Percentiles rank a stretch among this genome's conserved stretches.
These are phyloP conservation scores for Rhodosporidiobolus sp. DNA, from an alignment of 768 basidiomycete genomes.

Conservation along the genomic window DNA sequence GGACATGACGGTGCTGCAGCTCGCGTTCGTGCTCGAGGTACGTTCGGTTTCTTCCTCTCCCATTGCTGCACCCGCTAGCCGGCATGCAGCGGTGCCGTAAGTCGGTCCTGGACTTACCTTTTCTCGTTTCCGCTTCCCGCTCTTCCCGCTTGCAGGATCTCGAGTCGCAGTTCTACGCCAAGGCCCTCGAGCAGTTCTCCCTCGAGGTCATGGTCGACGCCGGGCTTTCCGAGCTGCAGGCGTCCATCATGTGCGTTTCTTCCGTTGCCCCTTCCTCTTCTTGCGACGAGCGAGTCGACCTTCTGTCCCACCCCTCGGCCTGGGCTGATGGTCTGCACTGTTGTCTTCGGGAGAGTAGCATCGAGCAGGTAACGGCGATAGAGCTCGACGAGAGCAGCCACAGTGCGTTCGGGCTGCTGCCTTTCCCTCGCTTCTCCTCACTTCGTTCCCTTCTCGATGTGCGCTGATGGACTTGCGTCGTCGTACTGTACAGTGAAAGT, in stretches of 20 bases:
- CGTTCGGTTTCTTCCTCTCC: neutral
- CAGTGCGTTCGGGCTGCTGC: neutral
- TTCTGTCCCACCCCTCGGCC: neutral
- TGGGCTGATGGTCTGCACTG: neutral
- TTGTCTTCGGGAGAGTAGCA: neutral
- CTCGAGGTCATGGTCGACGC: conserved; percentile 18
- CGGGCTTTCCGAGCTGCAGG: conserved; percentile 22
- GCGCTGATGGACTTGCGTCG: neutral
- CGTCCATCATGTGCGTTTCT: conserved; percentile 26
- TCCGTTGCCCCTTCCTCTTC: too few species aligned
- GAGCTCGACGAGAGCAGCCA: conserved; percentile 25
- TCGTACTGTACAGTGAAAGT: conserved; percentile 1
- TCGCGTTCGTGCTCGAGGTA: conserved; percentile 29
- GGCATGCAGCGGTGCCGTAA: too few species aligned
- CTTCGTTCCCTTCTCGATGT: neutral
- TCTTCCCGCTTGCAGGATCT: conserved; percentile 12
- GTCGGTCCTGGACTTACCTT: too few species aligned
- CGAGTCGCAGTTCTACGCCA: conserved; percentile 27
- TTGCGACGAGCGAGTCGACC: neutral
- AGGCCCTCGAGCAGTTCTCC: conserved; percentile 25
- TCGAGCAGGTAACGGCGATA: conserved; percentile 31
- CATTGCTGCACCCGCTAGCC: neutral
- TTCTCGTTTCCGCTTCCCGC: too few species aligned
- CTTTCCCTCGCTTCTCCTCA: neutral
- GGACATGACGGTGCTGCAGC: conserved; percentile 17